A percentile compares a stretch with the other conserved stretches of the same genome.
phyloP scores from a whole-genome alignment of 2,329 filamentous ascomycete genomes.

The Hymenoscyphus albidus region DNA sequence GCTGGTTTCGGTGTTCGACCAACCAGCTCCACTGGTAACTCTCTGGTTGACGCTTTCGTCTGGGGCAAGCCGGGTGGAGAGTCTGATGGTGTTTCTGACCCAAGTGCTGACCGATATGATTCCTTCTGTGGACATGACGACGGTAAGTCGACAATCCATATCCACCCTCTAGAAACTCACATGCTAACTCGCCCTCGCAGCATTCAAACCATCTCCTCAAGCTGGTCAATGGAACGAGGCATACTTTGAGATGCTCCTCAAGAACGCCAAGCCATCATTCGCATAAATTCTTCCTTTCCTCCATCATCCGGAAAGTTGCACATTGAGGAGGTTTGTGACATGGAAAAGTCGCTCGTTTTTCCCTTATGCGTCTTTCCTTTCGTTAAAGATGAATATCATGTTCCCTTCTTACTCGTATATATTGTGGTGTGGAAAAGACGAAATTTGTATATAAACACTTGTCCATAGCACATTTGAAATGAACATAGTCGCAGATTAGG shows the following conservation, averaged over 20 bases:
- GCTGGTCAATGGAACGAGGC: constrained; percentile 43
- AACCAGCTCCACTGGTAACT: constrained; percentile 24
- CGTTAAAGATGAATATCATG: background rate
- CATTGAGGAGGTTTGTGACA: background rate
- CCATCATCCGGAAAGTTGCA: background rate
- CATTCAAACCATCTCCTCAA: constrained; percentile 41
- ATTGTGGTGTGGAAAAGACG: background rate
- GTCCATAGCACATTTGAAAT: constrained; percentile 1
- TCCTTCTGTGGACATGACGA: constrained; percentile 45
- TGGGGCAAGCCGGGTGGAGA: constrained; percentile 38
- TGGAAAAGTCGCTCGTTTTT: background rate
- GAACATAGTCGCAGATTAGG: background rate
- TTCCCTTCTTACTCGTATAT: background rate
- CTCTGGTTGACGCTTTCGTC: constrained; percentile 34
- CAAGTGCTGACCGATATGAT: constrained; percentile 44
- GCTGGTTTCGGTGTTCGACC: constrained; percentile 36
- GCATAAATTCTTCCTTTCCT: constrained; percentile 6
- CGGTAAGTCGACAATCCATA: constrained; percentile 51
- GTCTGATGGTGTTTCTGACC: constrained; percentile 29
- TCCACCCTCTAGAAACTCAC: constrained; percentile 34
- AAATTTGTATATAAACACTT: background rate
- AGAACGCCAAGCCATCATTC: constrained; percentile 36
- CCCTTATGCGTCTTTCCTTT: background rate
- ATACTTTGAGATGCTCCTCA: constrained; percentile 43
- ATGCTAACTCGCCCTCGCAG: constrained; percentile 16